These are phyloP conservation scores for Saccharomycopsis sp. DNA, from an alignment of 805 yeast species.

Conservation along the genomic window DNA sequence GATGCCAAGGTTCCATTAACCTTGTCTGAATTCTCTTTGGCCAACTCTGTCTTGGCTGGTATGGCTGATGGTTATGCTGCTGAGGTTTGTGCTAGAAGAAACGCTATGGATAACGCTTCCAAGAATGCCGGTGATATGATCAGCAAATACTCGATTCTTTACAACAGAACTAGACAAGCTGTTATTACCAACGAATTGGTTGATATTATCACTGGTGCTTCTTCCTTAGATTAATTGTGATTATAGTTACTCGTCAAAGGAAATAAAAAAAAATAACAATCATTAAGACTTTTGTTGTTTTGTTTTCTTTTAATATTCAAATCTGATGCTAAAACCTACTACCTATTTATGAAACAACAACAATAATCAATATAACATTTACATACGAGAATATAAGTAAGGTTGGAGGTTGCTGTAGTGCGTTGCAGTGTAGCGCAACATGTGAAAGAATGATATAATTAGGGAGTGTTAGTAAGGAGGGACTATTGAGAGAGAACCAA, in stretches of 20 bases:
- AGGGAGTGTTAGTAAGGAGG: no score
- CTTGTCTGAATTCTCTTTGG: slow-evolving; percentile 78
- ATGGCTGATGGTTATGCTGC: slow-evolving; percentile 98
- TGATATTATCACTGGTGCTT: slow-evolving; percentile 99
- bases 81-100: slow-evolving; percentile 97
- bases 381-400: no score
- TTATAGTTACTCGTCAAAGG: neutral
- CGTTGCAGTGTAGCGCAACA: no score
- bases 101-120: slow-evolving; percentile 99
- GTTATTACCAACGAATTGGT: slow-evolving; percentile 99
- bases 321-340: no score
- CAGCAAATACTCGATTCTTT: slow-evolving; percentile 88
- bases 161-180: slow-evolving; percentile 99
- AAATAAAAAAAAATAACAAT: neutral
- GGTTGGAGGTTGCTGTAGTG: no score
- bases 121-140: slow-evolving; percentile 99
- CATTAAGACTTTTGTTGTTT: neutral
- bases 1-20: slow-evolving; percentile 57
- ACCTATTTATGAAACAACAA: no score
- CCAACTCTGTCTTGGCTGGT: slow-evolving; percentile 84
- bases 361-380: no score
- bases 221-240: slow-evolving; percentile 74
- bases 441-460: no score
- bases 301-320: no score
- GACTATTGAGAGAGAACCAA: no score